Evolutionary conservation across 352 stramenopile genomes (phyloP).

Genomic region (Pythium volutum): DNA sequence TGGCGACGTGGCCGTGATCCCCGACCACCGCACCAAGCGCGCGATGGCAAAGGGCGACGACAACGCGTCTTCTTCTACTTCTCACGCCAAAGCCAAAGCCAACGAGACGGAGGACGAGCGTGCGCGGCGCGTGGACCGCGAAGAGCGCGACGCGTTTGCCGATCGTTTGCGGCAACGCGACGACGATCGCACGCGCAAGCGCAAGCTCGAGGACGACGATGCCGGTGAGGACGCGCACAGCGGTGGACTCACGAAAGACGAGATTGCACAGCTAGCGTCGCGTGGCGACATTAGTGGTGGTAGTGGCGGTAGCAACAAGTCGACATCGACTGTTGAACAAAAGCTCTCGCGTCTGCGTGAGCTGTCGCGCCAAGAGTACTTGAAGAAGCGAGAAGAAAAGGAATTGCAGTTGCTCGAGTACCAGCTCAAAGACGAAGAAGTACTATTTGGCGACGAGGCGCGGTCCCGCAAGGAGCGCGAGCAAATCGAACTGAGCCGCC

Average conservation of each 20-base stretch:
- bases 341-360: conserved; percentile 83
- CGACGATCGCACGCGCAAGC: conserved; percentile 67
- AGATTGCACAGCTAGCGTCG: conserved; percentile 84
- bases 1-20: conserved; percentile 23
- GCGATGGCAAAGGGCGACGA: conserved; percentile 6
- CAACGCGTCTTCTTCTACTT: background rate
- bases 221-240: conserved; percentile 14
- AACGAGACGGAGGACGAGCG: conserved; percentile 41
- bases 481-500: conserved; percentile 79
- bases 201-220: conserved; percentile 32
- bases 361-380: conserved; percentile 94
- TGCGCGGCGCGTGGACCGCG: conserved; percentile 50
- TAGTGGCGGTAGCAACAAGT: too few species aligned
- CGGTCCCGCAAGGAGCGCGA: conserved; percentile 80
- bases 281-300: conserved; percentile 78
- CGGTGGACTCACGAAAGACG: conserved; percentile 53
- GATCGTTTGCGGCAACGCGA: conserved; percentile 75
- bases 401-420: conserved; percentile 93
- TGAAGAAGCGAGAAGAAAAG: conserved; percentile 97
- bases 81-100: background rate
- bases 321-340: conserved; percentile 35
- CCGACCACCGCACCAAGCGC: conserved; percentile 24
- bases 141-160: conserved; percentile 82
- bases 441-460: conserved; percentile 78
- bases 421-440: conserved; percentile 71